phyloP scores from a whole-genome alignment of 129 eudicot species.

The Centrapalus pauciflorus region DNA sequence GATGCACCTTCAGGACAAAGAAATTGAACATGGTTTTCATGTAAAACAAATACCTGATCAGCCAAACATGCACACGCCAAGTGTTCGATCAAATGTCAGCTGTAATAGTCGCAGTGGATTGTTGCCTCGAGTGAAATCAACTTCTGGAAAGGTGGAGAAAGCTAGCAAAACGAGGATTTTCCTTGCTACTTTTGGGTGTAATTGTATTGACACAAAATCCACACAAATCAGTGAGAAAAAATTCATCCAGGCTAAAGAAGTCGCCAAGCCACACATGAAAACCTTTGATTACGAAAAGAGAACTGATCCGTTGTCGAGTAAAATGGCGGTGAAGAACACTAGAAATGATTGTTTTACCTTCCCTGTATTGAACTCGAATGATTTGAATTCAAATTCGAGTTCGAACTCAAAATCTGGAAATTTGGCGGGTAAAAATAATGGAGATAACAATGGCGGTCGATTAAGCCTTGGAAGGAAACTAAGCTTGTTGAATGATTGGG shows the following conservation, averaged over 20 bases:
- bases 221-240: constrained; percentile 32
- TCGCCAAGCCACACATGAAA: neutral
- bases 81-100: constrained; percentile 64
- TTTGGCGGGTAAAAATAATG: constrained; percentile 25
- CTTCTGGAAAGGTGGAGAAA: constrained; percentile 23
- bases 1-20: neutral
- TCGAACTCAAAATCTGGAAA: constrained; percentile 24
- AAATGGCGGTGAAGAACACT: constrained; percentile 10
- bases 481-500: constrained; percentile 51
- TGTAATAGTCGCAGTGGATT: constrained; percentile 59
- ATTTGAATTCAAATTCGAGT: constrained; percentile 8
- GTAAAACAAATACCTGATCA: constrained; percentile 6
- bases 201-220: constrained; percentile 51
- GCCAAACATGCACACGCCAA: constrained; percentile 33
- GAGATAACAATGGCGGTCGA: constrained; percentile 17
- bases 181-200: constrained; percentile 47
- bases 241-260: constrained; percentile 6
- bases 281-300: constrained; percentile 8
- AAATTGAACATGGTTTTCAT: neutral
- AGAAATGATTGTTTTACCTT: constrained; percentile 35
- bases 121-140: constrained; percentile 30
- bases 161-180: constrained; percentile 24
- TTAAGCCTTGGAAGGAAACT: constrained; percentile 35
- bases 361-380: constrained; percentile 37
- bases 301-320: neutral